Evolutionary conservation across 2,329 filamentous ascomycete genomes (phyloP).

Genomic region (Aphanocladium album): DNA sequence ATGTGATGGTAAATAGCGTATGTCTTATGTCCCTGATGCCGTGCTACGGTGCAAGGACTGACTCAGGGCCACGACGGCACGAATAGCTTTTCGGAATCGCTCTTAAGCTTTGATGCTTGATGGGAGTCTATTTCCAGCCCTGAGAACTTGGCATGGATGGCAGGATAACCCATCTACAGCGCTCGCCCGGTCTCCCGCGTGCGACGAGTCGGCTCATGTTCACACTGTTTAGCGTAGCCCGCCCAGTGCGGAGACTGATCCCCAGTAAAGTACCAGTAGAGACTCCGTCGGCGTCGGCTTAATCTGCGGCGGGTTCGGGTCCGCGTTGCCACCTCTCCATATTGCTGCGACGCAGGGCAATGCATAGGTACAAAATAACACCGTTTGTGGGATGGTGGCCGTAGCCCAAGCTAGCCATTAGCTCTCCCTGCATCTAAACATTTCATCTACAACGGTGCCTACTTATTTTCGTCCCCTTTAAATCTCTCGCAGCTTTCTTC

Average conservation of each 20-base stretch:
- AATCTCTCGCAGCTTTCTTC: neutral
- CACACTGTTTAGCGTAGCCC: neutral
- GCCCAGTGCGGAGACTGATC: neutral
- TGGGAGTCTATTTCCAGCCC: neutral
- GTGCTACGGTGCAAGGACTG: no score
- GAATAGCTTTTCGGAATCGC: no score
- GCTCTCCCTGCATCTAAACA: neutral
- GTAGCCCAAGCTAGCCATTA: no score
- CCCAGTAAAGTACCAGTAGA: neutral
- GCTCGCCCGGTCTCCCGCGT: neutral
- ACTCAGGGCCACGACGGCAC: no score
- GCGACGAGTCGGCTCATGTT: no score
- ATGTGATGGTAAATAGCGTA: neutral
- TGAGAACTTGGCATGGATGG: neutral
- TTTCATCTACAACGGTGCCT: neutral
- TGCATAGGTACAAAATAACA: no score
- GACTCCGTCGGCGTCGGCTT: conserved; percentile 6
- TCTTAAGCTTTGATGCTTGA: neutral
- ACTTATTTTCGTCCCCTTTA: neutral
- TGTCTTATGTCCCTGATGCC: no score
- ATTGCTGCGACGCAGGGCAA: no score
- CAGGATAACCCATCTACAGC: neutral
- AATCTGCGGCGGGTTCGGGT: neutral
- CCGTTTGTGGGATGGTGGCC: no score
- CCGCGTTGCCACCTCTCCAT: neutral